phyloP scores from a whole-genome alignment of 2,329 filamentous ascomycete genomes.

The Ascochyta fabae region DNA sequence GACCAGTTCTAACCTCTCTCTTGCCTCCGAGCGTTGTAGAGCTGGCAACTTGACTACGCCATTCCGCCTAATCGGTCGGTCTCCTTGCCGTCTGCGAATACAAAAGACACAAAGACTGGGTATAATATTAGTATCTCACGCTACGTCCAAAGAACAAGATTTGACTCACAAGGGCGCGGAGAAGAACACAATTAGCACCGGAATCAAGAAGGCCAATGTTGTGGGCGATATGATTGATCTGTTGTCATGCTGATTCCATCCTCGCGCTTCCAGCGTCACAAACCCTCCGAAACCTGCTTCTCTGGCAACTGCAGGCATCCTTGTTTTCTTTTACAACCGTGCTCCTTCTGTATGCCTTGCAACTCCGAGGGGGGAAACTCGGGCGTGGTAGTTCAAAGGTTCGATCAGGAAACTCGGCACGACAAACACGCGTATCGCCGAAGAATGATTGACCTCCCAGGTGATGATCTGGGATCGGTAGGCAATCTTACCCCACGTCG shows the following conservation, averaged over 20 bases:
- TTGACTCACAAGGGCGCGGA: conserved; percentile 38
- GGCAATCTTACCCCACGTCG: conserved; percentile 1
- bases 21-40: conserved; percentile 29
- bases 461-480: neutral
- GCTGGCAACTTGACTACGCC: conserved; percentile 23
- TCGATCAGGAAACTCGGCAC: conserved; percentile 16
- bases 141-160: neutral
- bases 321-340: conserved; percentile 7
- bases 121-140: conserved; percentile 1
- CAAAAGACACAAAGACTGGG: conserved; percentile 33
- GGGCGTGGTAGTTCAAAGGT: conserved; percentile 1
- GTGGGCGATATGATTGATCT: conserved; percentile 34
- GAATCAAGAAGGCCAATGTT: conserved; percentile 39
- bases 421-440: conserved; percentile 4
- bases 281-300: neutral
- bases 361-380: neutral
- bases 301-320: conserved; percentile 14
- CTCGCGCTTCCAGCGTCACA: conserved; percentile 8
- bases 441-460: conserved; percentile 1
- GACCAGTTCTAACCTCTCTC: conserved; percentile 29
- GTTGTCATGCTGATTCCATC: conserved; percentile 11
- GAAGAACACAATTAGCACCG: conserved; percentile 37
- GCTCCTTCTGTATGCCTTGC: conserved; percentile 1
- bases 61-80: conserved; percentile 9
- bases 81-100: conserved; percentile 24